Conservation (phyloP, 2,329 filamentous ascomycete genomes). For the Pestalotiopsis sp. region DNA sequence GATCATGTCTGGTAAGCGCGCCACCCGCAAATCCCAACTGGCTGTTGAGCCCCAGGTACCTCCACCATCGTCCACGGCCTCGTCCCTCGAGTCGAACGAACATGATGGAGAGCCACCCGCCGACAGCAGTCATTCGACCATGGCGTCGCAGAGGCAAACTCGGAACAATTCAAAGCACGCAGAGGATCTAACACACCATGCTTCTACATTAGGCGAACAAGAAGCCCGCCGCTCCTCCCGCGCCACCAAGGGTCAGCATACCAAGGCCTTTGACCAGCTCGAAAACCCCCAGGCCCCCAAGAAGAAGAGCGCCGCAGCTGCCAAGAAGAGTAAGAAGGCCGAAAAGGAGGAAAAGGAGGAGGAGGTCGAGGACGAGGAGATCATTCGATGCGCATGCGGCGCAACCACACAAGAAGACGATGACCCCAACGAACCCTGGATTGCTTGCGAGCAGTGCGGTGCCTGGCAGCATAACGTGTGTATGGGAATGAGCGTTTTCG, state of each 20-base stretch:
- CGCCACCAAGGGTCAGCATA: constrained; percentile 95
- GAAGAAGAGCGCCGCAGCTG: constrained; percentile 48
- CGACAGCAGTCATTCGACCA: background rate
- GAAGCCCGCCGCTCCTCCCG: constrained; percentile 94
- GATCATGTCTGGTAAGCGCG: constrained; percentile 37
- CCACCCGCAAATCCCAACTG: constrained; percentile 19
- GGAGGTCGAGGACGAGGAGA: constrained; percentile 61
- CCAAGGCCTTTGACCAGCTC: constrained; percentile 80
- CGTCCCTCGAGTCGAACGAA: constrained; percentile 14
- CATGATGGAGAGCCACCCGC: constrained; percentile 11
- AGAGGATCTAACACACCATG: constrained; percentile 26
- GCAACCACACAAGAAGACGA: constrained; percentile 81
- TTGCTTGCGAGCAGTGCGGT: constrained; percentile 88
- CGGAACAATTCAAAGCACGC: background rate
- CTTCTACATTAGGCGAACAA: constrained; percentile 43
- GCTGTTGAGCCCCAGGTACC: constrained; percentile 11
- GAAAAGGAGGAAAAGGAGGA: constrained; percentile 43
- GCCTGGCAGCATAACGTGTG: constrained; percentile 99
- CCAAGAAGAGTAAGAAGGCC: constrained; percentile 42
- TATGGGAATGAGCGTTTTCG: constrained; percentile 80
- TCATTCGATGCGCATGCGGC: constrained; percentile 90
- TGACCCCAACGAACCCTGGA: constrained; percentile 81
- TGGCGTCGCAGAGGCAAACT: background rate
- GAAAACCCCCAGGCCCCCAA: constrained; percentile 50
- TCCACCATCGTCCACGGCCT: constrained; percentile 9